phyloP scores from a whole-genome alignment of 805 yeast species.

The Barnettozyma pratensis region DNA sequence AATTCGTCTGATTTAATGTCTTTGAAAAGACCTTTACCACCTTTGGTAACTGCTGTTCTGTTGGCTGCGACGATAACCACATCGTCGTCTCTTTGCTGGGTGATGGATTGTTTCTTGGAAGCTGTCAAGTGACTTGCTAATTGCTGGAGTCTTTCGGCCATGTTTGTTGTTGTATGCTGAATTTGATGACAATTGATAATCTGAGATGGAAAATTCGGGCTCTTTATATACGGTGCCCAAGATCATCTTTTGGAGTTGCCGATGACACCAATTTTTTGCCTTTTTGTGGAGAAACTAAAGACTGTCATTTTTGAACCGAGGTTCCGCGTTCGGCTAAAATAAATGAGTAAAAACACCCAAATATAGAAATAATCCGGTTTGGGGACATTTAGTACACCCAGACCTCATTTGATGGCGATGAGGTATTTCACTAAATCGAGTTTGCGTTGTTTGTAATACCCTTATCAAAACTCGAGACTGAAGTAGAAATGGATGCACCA shows the following conservation, averaged over 20 bases:
- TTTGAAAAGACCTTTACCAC: constrained; percentile 81
- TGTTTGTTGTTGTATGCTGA: neutral
- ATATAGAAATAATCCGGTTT: too few relatives aligned
- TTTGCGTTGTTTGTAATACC: too few relatives aligned
- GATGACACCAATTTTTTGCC: neutral
- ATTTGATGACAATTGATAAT: too few relatives aligned
- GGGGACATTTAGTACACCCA: too few relatives aligned
- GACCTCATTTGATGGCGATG: too few relatives aligned
- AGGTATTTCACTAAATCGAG: too few relatives aligned
- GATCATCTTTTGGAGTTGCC: neutral
- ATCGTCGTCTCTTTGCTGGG: constrained; percentile 45
- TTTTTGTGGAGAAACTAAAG: constrained; percentile 2
- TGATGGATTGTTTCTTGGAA: constrained; percentile 4
- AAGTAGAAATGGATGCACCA: neutral
- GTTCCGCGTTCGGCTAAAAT: neutral
- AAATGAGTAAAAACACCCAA: neutral
- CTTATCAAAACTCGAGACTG: too few relatives aligned
- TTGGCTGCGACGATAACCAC: constrained; percentile 88
- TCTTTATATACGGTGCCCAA: neutral
- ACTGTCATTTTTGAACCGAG: neutral
- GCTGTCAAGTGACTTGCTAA: constrained; percentile 27
- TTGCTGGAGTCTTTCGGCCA: constrained; percentile 30
- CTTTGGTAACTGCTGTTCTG: constrained; percentile 86
- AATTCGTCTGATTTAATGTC: constrained; percentile 80
- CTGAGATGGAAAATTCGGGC: neutral